phyloP scores from a whole-genome alignment of 1,284 basidiomycete species.

The Irpex rosettiformis region DNA sequence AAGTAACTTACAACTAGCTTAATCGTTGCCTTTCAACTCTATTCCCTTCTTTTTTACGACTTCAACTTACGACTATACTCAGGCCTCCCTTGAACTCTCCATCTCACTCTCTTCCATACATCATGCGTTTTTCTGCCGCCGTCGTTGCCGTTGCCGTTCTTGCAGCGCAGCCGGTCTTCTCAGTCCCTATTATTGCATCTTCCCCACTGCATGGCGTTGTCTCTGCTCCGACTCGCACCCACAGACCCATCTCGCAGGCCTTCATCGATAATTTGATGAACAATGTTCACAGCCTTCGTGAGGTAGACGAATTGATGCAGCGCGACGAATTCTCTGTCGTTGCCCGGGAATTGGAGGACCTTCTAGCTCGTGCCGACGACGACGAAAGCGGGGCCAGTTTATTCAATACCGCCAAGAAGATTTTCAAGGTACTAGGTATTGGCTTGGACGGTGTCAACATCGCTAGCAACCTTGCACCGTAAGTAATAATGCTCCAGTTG shows the following conservation, averaged over 20 bases:
- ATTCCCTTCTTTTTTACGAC: not conserved
- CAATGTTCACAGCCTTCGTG: not conserved
- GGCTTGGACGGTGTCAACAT: not conserved
- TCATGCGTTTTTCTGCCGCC: not conserved
- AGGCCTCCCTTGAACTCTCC: not conserved
- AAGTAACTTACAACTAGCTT: not conserved
- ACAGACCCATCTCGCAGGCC: too few relatives aligned
- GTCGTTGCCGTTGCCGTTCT: not conserved
- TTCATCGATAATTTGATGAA: too few relatives aligned
- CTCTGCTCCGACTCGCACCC: not conserved
- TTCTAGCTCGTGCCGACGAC: not conserved
- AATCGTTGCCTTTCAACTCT: not conserved
- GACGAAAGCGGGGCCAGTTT: not conserved
- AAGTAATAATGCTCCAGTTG: not conserved
- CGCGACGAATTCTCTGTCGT: not conserved
- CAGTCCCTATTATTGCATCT: too few relatives aligned
- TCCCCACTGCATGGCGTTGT: not conserved
- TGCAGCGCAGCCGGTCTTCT: not conserved
- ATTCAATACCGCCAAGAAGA: not conserved
- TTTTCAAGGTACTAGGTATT: not conserved
- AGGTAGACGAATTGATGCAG: not conserved
- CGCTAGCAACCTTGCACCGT: not conserved
- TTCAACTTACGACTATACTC: not conserved
- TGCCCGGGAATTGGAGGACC: not conserved
- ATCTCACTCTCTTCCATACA: not conserved